Evolutionary conservation across 192 early-diverging fungal genomes (phyloP).

Genomic region (Dimargaris verticillata): DNA sequence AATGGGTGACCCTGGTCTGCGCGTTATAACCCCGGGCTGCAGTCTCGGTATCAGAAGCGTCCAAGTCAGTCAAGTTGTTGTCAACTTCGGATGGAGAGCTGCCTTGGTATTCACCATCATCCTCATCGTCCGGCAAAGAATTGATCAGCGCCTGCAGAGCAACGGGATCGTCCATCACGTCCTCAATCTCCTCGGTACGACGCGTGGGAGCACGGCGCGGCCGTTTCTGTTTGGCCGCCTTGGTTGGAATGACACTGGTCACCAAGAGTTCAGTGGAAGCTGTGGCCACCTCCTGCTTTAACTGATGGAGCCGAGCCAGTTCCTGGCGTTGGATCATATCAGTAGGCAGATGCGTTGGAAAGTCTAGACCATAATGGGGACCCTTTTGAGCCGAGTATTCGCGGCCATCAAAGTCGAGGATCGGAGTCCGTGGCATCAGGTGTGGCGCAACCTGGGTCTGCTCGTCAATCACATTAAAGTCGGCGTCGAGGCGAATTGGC

Average conservation of each 20-base stretch:
- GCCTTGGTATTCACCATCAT: constrained; percentile 39
- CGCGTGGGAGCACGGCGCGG: background rate
- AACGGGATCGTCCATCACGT: constrained; percentile 13
- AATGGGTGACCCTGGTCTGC: too few species aligned
- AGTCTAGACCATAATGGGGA: constrained; percentile 35
- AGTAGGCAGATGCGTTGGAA: constrained; percentile 27
- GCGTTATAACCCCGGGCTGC: too few species aligned
- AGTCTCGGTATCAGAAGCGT: constrained; percentile 14
- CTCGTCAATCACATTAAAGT: constrained; percentile 53
- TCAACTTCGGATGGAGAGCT: constrained; percentile 23
- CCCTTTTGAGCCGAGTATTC: constrained; percentile 43
- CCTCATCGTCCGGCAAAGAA: constrained; percentile 37
- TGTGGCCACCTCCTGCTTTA: constrained; percentile 32
- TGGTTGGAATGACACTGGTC: background rate
- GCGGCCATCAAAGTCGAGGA: constrained; percentile 49
- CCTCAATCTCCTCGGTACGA: background rate
- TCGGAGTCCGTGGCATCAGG: constrained; percentile 34
- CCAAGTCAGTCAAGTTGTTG: constrained; percentile 34
- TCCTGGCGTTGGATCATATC: constrained; percentile 35
- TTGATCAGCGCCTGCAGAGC: constrained; percentile 27
- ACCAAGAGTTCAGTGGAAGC: constrained; percentile 22
- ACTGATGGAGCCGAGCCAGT: constrained; percentile 20
- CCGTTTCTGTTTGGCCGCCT: background rate
- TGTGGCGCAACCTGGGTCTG: constrained; percentile 54
- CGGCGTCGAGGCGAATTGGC: constrained; percentile 41